Conservation (phyloP, 768 basidiomycete genomes). For the Boletus subcaerulescens region DNA sequence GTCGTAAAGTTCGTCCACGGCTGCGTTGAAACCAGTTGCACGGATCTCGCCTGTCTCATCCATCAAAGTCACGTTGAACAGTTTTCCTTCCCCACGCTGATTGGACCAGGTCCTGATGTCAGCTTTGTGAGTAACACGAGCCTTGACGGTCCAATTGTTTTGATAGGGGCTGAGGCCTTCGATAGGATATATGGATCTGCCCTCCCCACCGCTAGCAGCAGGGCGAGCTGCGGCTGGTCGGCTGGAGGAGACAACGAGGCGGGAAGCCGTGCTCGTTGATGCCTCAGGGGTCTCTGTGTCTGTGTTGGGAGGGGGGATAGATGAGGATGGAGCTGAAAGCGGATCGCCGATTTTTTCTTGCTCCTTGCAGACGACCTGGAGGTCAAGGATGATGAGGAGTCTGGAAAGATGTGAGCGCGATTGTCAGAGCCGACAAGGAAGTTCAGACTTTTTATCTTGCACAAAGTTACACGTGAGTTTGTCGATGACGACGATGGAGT, state of each 20-base stretch:
- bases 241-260: slow-evolving; percentile 25
- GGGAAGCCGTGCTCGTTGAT: slow-evolving; percentile 31
- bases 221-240: slow-evolving; percentile 6
- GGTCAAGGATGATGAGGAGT: slow-evolving; percentile 74
- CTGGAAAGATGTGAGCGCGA: slow-evolving; percentile 37
- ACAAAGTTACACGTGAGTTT: slow-evolving; percentile 81
- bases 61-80: slow-evolving; percentile 91
- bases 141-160: slow-evolving; percentile 98
- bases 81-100: slow-evolving; percentile 85
- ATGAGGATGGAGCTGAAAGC: slow-evolving; percentile 35
- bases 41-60: slow-evolving; percentile 93
- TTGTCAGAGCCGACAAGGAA: neutral
- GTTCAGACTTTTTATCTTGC: slow-evolving; percentile 68
- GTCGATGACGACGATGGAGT: slow-evolving; percentile 67
- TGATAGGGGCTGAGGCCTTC: slow-evolving; percentile 95
- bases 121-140: slow-evolving; percentile 83
- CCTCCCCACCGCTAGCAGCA: slow-evolving; percentile 13
- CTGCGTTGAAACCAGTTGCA: slow-evolving; percentile 87
- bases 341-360: slow-evolving; percentile 78
- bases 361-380: slow-evolving; percentile 52
- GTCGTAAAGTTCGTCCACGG: slow-evolving; percentile 80
- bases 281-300: slow-evolving; percentile 20
- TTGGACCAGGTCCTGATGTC: slow-evolving; percentile 93
- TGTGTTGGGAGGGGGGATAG: slow-evolving; percentile 17
- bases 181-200: slow-evolving; percentile 66